Evolutionary conservation across 345 rosid genomes (phyloP).

Genomic region (Trapa incisa): DNA sequence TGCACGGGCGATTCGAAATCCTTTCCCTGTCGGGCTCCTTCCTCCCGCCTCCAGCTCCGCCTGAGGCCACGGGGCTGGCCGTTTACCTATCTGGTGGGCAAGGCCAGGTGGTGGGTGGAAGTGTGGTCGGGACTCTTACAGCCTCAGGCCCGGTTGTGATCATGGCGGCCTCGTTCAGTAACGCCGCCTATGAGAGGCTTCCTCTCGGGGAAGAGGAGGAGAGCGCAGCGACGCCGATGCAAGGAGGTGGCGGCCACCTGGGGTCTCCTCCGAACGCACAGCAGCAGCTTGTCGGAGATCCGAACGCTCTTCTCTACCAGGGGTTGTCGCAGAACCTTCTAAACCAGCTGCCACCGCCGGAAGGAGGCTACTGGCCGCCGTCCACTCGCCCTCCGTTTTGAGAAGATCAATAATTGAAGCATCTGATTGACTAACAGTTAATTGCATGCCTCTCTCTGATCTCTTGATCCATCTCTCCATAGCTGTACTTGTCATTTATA

Average conservation of each 20-base stretch:
- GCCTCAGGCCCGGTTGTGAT: slow-evolving; percentile 81
- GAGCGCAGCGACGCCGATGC: slow-evolving; percentile 39
- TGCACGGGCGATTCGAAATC: slow-evolving; percentile 88
- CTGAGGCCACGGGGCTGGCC: slow-evolving; percentile 86
- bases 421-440: not conserved
- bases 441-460: not conserved
- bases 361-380: slow-evolving; percentile 12
- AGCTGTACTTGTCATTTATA: not conserved
- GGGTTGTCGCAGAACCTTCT: slow-evolving; percentile 75
- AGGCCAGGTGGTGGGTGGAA: slow-evolving; percentile 87
- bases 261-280: slow-evolving; percentile 45
- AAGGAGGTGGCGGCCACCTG: slow-evolving; percentile 31
- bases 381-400: slow-evolving; percentile 1
- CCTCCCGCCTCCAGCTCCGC: slow-evolving; percentile 88
- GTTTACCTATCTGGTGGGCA: slow-evolving; percentile 85
- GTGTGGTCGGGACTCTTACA: slow-evolving; percentile 70
- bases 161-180: slow-evolving; percentile 91
- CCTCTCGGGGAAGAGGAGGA: slow-evolving; percentile 69
- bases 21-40: slow-evolving; percentile 74
- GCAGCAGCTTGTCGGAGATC: slow-evolving; percentile 45
- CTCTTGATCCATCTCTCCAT: not conserved
- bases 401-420: not conserved
- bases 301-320: slow-evolving; percentile 36
- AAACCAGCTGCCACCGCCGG: slow-evolving; percentile 43
- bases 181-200: slow-evolving; percentile 90